These are phyloP conservation scores for Blastomyces gilchristii DNA, from an alignment of 2,329 filamentous ascomycete species.

Conservation along the genomic window DNA sequence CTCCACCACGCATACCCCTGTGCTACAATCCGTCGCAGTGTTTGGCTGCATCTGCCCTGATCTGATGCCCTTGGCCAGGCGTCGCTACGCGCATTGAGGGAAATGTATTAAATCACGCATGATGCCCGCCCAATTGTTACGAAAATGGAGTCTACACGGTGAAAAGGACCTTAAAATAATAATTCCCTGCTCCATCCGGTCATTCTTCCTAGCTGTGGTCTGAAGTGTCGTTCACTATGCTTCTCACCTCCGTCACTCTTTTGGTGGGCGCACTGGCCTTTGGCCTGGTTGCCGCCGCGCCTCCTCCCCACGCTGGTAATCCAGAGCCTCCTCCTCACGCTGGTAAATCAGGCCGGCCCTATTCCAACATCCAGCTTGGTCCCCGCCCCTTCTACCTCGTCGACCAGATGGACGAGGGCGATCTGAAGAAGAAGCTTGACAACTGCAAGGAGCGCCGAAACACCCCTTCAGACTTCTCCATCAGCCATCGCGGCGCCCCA, in stretches of 20 bases:
- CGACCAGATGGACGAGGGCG: constrained; percentile 50
- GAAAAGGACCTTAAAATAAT: background rate
- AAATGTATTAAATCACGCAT: background rate
- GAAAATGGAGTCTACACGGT: no score
- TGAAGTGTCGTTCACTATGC: background rate
- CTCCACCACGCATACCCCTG: background rate
- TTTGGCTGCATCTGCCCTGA: background rate
- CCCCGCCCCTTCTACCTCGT: constrained; percentile 56
- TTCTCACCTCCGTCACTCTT: background rate
- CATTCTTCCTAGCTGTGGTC: background rate
- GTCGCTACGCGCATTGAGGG: background rate
- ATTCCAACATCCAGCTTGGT: constrained; percentile 45
- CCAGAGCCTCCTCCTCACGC: background rate
- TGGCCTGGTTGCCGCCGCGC: constrained; percentile 3
- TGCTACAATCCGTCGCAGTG: background rate
- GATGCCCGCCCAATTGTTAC: background rate
- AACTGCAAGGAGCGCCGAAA: constrained; percentile 48
- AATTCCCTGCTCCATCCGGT: background rate
- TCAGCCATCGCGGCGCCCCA: constrained; percentile 54
- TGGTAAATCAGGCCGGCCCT: background rate
- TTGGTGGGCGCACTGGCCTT: background rate
- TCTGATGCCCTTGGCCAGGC: background rate
- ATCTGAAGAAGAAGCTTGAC: constrained; percentile 50
- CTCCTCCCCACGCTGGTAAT: background rate
- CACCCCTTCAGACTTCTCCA: constrained; percentile 46